Evolutionary conservation across 495 filamentous ascomycete genomes (phyloP), one percentile per base, ranked within the genome.

Genomic region (Podospora tetraspora): DNA sequence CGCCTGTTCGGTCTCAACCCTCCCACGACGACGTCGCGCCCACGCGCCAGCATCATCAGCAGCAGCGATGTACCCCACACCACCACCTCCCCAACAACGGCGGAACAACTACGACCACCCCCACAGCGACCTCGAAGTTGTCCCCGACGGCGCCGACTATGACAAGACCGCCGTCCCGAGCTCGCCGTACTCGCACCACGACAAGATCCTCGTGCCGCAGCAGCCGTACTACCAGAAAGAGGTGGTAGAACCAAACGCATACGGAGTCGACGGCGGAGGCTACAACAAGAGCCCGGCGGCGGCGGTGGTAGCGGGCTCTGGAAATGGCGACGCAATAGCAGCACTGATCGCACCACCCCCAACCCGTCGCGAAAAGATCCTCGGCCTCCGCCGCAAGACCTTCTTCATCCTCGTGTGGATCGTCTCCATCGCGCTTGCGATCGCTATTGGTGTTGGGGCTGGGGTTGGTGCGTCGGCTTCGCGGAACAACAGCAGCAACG

Each of bases 361-460:
- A 21, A 3, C 13, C 21, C n/a, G 52, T 24, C 37, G 61, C 0
- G 29, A 30, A 52, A 67, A 19, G 57, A 67, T 67, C 13, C 25
- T 68, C 4, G 66, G 66, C 3, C 3, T 68, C 1, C 58, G 63
- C 8, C 9, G 66, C 8, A 61, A 61, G n/a, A 68, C 61, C 27
- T 68, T 68, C 29, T 68, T 68, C 22, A 68, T 68, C 32, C 13
- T 59, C 5, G 52, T 56, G 7, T 68, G 66, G 66, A 24, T 64
- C 11, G 3, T 34, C 16, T 64, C 61, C 10, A 56, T 68, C 3
- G 25, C 37, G 27, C 8, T 64, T 8, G 66, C 61, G 21, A 59
- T 68, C 22, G 66, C 43, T 0, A 27, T 63, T 0, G 61, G 66
- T 3, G 66, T 64, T 19, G 66, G 66, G 22, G 66, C 34, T 1